Conservation (phyloP, 75 land plant species). For the Selaginella moellendorffii region DNA sequence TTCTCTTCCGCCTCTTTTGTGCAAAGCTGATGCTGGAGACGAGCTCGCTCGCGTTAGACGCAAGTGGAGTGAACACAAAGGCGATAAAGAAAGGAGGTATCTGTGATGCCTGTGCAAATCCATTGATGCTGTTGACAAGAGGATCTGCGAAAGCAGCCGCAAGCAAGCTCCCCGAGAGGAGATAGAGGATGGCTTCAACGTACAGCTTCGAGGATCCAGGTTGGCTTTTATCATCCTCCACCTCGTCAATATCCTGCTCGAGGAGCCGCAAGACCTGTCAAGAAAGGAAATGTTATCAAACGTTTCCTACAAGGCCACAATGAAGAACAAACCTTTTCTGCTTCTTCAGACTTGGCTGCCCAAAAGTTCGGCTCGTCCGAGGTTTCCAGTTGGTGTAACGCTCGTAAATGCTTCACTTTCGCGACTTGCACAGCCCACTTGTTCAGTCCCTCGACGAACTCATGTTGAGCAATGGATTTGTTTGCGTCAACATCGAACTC, state of each 20-base stretch:
- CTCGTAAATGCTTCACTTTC: not conserved
- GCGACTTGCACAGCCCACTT: conserved; percentile 22
- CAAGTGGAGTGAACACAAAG: conserved; percentile 23
- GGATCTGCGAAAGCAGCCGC: conserved; percentile 29
- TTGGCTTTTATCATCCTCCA: too few relatives aligned
- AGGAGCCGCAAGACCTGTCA: too few relatives aligned
- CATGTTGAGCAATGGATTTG: conserved; percentile 20
- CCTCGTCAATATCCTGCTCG: too few relatives aligned
- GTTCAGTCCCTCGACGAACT: conserved; percentile 18
- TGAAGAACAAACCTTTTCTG: conserved; percentile 16
- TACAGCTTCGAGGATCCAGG: too few relatives aligned
- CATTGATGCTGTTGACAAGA: conserved; percentile 19
- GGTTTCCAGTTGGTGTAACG: conserved; percentile 1
- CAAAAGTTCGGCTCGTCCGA: conserved; percentile 17
- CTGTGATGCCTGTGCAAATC: conserved; percentile 13
- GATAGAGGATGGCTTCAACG: not conserved
- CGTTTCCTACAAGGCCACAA: too few relatives aligned
- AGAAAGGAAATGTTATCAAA: too few relatives aligned
- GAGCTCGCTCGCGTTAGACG: conserved; percentile 26
- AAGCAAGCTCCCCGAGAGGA: conserved; percentile 12
- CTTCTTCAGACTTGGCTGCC: conserved; percentile 19
- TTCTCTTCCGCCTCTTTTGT: conserved; percentile 16
- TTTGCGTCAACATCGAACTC: conserved; percentile 20
- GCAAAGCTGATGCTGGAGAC: conserved; percentile 24
- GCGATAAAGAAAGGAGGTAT: conserved; percentile 30